These are phyloP conservation scores for Rhodosorus marinus DNA, from an alignment of 23 red algal species.

Conservation along the genomic window DNA sequence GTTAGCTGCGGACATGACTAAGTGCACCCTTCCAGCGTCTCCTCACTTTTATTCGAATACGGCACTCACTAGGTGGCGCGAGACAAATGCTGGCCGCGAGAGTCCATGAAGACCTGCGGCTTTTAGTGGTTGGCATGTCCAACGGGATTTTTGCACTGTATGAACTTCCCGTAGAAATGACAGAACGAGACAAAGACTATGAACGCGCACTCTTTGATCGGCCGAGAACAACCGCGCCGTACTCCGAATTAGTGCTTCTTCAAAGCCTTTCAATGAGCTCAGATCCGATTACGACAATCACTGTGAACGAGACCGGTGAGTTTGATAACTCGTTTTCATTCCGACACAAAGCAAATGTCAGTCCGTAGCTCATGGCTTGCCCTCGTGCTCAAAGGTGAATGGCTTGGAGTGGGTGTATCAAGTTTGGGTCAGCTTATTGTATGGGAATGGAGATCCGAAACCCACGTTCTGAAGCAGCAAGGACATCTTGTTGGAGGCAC, in stretches of 20 bases:
- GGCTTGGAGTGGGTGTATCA: slow-evolving; percentile 56
- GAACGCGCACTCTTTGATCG: not conserved
- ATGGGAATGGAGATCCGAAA: slow-evolving; percentile 95
- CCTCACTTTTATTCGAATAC: not conserved
- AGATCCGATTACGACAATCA: not conserved
- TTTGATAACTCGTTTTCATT: slow-evolving; percentile 35
- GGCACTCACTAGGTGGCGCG: not conserved
- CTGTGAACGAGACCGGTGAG: not conserved
- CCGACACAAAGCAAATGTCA: slow-evolving; percentile 18
- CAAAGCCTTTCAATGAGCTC: not conserved
- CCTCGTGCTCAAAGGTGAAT: too few relatives aligned
- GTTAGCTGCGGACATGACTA: not conserved
- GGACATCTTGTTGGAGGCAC: slow-evolving; percentile 40
- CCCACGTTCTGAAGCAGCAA: slow-evolving; percentile 92
- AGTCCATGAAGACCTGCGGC: not conserved
- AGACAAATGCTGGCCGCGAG: not conserved
- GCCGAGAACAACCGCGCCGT: slow-evolving; percentile 8
- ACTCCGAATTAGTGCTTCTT: slow-evolving; percentile 6
- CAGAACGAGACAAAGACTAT: not conserved
- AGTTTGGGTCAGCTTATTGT: slow-evolving; percentile 41
- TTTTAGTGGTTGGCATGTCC: not conserved
- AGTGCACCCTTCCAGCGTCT: not conserved
- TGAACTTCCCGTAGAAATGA: not conserved
- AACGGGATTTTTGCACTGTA: not conserved
- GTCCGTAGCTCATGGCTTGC: slow-evolving; percentile 21